These are phyloP conservation scores for Sugiyamaella lignohabitans DNA, from an alignment of 805 yeast species.

Conservation along the genomic window DNA sequence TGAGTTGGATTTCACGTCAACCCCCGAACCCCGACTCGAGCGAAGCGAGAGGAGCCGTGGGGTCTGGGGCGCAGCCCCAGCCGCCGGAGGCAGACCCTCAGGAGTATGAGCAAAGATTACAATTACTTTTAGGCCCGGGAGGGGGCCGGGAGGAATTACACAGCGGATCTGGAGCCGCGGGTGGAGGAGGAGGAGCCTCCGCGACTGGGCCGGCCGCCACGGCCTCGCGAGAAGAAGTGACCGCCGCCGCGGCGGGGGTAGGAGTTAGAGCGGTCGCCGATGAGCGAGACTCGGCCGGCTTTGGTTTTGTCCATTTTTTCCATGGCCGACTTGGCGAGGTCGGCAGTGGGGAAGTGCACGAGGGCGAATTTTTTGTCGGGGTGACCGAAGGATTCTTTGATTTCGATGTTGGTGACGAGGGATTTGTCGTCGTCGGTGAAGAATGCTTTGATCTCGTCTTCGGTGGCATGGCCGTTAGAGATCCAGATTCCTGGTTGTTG, in stretches of 20 bases:
- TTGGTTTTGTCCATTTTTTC: conserved; percentile 29
- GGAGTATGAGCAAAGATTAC: not conserved
- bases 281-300: conserved; percentile 27
- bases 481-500: conserved; percentile 35
- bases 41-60: no score
- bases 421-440: conserved; percentile 31
- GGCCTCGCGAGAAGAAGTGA: conserved; percentile 2
- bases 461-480: conserved; percentile 31
- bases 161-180: not conserved
- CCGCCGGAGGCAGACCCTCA: not conserved
- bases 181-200: not conserved
- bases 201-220: conserved; percentile 4
- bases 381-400: conserved; percentile 22
- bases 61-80: not conserved
- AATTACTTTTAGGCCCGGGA: not conserved
- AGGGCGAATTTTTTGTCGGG: conserved; percentile 32
- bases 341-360: conserved; percentile 33
- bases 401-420: conserved; percentile 27
- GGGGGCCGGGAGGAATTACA: not conserved
- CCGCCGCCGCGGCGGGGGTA: conserved; percentile 1
- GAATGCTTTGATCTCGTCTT: conserved; percentile 27
- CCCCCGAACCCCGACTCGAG: no score
- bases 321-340: conserved; percentile 33
- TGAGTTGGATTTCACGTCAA: no score
- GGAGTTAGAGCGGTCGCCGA: conserved; percentile 10